These are phyloP conservation scores for Poterioochromonas sp. DNA, from an alignment of 352 stramenopile genomes.

Conservation along the genomic window DNA sequence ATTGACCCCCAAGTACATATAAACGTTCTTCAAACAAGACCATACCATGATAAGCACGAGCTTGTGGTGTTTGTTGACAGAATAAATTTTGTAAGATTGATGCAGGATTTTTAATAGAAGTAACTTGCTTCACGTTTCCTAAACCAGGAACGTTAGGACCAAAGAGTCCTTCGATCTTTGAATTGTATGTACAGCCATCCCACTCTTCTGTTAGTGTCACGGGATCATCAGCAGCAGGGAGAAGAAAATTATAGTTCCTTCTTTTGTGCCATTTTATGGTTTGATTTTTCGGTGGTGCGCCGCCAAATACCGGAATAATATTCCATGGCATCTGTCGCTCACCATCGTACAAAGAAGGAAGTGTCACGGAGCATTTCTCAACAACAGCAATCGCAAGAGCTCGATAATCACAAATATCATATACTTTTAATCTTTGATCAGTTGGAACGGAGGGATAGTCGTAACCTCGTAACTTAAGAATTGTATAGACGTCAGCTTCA, in stretches of 20 bases:
- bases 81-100: conserved; percentile 49
- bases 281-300: neutral
- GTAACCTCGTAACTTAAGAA: conserved; percentile 56
- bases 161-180: conserved; percentile 33
- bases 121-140: conserved; percentile 50
- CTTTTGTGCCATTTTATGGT: neutral
- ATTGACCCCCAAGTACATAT: conserved; percentile 61
- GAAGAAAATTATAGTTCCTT: neutral
- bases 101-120: conserved; percentile 42
- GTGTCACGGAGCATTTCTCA: conserved; percentile 51
- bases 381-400: conserved; percentile 49
- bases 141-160: conserved; percentile 53
- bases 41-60: conserved; percentile 56
- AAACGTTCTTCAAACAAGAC: conserved; percentile 64
- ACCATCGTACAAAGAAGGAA: neutral
- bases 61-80: conserved; percentile 56
- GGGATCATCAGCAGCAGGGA: neutral
- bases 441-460: conserved; percentile 47
- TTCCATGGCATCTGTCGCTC: conserved; percentile 33
- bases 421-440: conserved; percentile 41
- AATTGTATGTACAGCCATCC: conserved; percentile 54
- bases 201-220: conserved; percentile 42
- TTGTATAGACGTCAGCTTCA: conserved; percentile 47
- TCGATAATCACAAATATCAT: conserved; percentile 54
- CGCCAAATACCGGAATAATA: conserved; percentile 19